These are phyloP conservation scores for Aspergillus tubingensis DNA, from an alignment of 2,329 filamentous ascomycete genomes.

Conservation along the genomic window DNA sequence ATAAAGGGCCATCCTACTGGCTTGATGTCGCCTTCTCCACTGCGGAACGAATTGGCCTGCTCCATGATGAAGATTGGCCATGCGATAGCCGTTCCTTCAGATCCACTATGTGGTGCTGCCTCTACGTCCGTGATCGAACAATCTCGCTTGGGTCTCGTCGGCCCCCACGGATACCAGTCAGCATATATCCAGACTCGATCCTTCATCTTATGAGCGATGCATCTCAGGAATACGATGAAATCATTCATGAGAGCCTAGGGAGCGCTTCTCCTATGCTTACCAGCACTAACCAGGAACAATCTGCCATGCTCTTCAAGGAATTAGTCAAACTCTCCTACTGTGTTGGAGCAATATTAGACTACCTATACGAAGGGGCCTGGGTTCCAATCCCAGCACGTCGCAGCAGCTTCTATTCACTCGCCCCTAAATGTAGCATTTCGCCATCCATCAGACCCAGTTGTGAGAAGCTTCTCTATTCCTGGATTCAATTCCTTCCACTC, in stretches of 20 bases:
- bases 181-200: neutral
- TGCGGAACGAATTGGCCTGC: slow-evolving; percentile 15
- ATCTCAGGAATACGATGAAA: neutral
- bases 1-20: slow-evolving; percentile 18
- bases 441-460: neutral
- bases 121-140: slow-evolving; percentile 15
- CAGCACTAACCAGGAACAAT: neutral
- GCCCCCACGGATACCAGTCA: neutral
- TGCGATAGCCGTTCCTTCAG: neutral
- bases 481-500: neutral
- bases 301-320: neutral
- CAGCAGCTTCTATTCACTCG: neutral
- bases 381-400: neutral
- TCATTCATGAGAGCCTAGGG: neutral
- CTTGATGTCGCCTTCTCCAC: slow-evolving; percentile 18
- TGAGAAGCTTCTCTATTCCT: neutral
- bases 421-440: neutral
- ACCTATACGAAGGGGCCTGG: neutral
- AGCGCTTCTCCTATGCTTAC: neutral
- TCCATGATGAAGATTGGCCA: neutral
- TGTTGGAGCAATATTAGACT: neutral
- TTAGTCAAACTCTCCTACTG: neutral
- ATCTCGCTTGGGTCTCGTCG: neutral
- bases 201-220: neutral
- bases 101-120: slow-evolving; percentile 14